These are phyloP conservation scores for Termitomyces sp. DNA, from an alignment of 768 basidiomycete species.

Conservation along the genomic window DNA sequence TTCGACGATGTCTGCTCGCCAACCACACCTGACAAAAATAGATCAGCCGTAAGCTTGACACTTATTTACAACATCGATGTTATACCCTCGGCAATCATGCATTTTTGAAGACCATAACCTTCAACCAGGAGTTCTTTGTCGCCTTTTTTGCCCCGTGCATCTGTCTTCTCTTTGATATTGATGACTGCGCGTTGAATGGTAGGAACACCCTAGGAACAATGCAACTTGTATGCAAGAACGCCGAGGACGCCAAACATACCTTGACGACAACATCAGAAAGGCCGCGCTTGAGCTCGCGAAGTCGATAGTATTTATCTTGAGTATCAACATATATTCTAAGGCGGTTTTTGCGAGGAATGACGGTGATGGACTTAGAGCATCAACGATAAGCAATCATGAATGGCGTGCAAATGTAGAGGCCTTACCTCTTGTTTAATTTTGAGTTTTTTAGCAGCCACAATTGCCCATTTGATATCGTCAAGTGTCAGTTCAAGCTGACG, in stretches of 20 bases:
- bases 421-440: slow-evolving; percentile 85
- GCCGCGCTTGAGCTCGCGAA: slow-evolving; percentile 82
- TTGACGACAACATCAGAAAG: slow-evolving; percentile 89
- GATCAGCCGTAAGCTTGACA: neutral
- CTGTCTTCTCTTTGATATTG: slow-evolving; percentile 88
- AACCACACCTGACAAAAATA: slow-evolving; percentile 61
- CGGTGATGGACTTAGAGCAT: slow-evolving; percentile 57
- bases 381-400: neutral
- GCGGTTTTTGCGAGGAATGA: slow-evolving; percentile 69
- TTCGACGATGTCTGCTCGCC: slow-evolving; percentile 93
- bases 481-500: slow-evolving; percentile 83
- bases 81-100: slow-evolving; percentile 94
- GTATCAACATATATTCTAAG: slow-evolving; percentile 78
- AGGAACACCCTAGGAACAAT: slow-evolving; percentile 61
- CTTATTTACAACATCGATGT: neutral
- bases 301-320: slow-evolving; percentile 71
- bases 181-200: slow-evolving; percentile 91
- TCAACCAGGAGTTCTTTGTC: slow-evolving; percentile 93
- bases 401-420: neutral
- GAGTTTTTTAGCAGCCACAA: slow-evolving; percentile 80
- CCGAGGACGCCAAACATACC: slow-evolving; percentile 29
- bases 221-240: neutral
- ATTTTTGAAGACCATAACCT: slow-evolving; percentile 93
- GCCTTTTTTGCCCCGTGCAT: slow-evolving; percentile 71
- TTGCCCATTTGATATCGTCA: slow-evolving; percentile 91